Evolutionary conservation across 148 eudicot genomes (phyloP), one percentile per base, ranked within the genome.

Genomic region (Oxyria digyna): DNA sequence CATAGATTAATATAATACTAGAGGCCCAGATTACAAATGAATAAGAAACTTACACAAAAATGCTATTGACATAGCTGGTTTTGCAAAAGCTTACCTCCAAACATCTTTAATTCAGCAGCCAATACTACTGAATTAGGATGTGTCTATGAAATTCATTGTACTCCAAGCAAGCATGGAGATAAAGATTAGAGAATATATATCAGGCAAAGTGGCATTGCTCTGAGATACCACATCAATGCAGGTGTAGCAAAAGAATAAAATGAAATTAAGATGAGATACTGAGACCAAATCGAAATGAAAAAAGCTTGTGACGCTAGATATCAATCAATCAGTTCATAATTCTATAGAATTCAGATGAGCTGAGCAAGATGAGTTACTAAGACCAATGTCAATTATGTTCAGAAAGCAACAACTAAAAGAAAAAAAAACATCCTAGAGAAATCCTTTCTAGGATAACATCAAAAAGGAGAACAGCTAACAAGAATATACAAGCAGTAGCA

Each of bases 401-500:
- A 50, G 57, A 50, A 50, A 50, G 4, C n/a, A n/a, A n/a, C n/a
- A n/a, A n/a, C n/a, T n/a, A n/a, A n/a, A 38, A 38, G 0, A 27
- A 8, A 18, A 26, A 50, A 50, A 50, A 29, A 27, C 18, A 15
- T 31, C 37, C 65, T 27, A 26, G 29, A 7, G 18, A 27, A 13
- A 54, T 12, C 14, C 62, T 54, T 54, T 17, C 27, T 24, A 24
- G 62, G 18, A 59, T 13, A 13, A 59, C 38, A 57, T 14, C 0
- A 11, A 55, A 26, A 27, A 27, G 64, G 26, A 52, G 62, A 8
- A 52, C 24, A 21, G 64, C 37, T 57, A 57, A 57, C 64, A 57
- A 57, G 32, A 29, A 29, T 57, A 7, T 57, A 57, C 64, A 57
- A 57, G 64, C 64, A 57, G 27, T 3, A 55, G 33, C 63, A 55